Percentiles rank a stretch among this genome's conserved stretches.
These are phyloP conservation scores for Beauveria varroae DNA, from an alignment of 2,329 filamentous ascomycete genomes.

Conservation along the genomic window DNA sequence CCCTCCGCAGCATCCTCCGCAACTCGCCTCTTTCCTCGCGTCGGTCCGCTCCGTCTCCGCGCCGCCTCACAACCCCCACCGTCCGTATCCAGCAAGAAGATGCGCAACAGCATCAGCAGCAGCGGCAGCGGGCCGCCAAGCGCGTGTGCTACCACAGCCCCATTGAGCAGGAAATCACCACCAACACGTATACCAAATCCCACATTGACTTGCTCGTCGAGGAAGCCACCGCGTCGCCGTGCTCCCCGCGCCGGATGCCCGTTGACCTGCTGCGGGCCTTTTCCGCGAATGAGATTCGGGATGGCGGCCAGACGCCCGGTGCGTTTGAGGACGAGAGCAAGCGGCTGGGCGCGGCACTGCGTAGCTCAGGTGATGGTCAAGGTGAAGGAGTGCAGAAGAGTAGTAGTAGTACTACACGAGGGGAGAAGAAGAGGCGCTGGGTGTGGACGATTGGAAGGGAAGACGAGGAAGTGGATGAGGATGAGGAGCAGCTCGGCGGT, in stretches of 20 bases:
- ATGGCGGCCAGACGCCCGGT: slow-evolving; percentile 55
- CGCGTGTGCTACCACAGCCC: slow-evolving; percentile 57
- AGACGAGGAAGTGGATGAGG: slow-evolving; percentile 35
- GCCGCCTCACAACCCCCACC: slow-evolving; percentile 46
- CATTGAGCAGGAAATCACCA: slow-evolving; percentile 56
- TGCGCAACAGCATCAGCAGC: slow-evolving; percentile 36
- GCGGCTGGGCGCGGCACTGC: slow-evolving; percentile 40
- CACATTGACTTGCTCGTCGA: slow-evolving; percentile 57
- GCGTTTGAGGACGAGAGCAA: slow-evolving; percentile 57
- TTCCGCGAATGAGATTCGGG: slow-evolving; percentile 45
- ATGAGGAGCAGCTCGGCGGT: slow-evolving; percentile 32
- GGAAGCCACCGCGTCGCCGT: slow-evolving; percentile 35
- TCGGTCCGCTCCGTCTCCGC: slow-evolving; percentile 33
- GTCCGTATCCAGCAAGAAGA: background rate
- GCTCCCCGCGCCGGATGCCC: slow-evolving; percentile 29
- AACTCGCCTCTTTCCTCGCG: slow-evolving; percentile 56
- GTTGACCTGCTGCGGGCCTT: slow-evolving; percentile 46
- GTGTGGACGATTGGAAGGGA: slow-evolving; percentile 58
- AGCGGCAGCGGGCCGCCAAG: slow-evolving; percentile 47
- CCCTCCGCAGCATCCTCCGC: slow-evolving; percentile 56
- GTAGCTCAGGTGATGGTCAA: slow-evolving; percentile 42
- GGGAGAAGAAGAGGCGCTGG: slow-evolving; percentile 56
- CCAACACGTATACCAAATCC: slow-evolving; percentile 53
- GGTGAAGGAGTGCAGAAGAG: slow-evolving; percentile 30
- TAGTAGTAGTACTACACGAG: background rate